phyloP scores from a whole-genome alignment of 2,329 filamentous ascomycete genomes.

The Onygenales sp. region DNA sequence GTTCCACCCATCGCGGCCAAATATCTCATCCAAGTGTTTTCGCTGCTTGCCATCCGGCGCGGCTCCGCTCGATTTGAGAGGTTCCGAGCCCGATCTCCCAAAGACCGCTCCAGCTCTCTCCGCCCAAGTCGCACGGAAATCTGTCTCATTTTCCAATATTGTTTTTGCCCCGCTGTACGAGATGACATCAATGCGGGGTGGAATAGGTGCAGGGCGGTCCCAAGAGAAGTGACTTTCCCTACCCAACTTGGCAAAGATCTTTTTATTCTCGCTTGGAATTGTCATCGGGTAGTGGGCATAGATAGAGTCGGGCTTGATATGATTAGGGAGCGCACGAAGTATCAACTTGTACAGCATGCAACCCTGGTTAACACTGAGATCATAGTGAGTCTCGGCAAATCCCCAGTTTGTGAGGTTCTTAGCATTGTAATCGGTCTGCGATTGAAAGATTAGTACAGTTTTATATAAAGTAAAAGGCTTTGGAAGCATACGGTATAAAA shows the following conservation, averaged over 20 bases:
- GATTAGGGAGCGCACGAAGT: constrained; percentile 20
- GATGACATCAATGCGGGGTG: constrained; percentile 12
- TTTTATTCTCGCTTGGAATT: constrained; percentile 16
- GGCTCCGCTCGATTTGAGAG: constrained; percentile 15
- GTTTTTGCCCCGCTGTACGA: constrained; percentile 14
- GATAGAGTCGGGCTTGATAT: constrained; percentile 20
- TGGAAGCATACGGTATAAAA: constrained; percentile 25
- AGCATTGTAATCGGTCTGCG: constrained; percentile 14
- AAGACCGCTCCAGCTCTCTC: constrained; percentile 14
- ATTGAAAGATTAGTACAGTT: background rate
- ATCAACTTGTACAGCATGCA: constrained; percentile 23
- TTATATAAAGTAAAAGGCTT: background rate
- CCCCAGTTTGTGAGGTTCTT: constrained; percentile 33
- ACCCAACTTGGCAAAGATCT: constrained; percentile 16
- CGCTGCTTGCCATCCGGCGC: constrained; percentile 11
- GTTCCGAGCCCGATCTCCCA: constrained; percentile 11
- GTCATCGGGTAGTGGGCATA: constrained; percentile 21
- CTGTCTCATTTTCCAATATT: constrained; percentile 15
- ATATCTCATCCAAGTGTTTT: constrained; percentile 12
- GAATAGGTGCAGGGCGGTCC: constrained; percentile 13
- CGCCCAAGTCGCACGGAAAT: constrained; percentile 17
- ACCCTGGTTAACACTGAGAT: constrained; percentile 15
- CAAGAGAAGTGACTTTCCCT: constrained; percentile 13
- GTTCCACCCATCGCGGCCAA: constrained; percentile 15
- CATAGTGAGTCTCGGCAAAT: constrained; percentile 24